Base-by-base conservation (phyloP, 2,329 filamentous ascomycete species). In the Hypoxylon sp. region DNA sequence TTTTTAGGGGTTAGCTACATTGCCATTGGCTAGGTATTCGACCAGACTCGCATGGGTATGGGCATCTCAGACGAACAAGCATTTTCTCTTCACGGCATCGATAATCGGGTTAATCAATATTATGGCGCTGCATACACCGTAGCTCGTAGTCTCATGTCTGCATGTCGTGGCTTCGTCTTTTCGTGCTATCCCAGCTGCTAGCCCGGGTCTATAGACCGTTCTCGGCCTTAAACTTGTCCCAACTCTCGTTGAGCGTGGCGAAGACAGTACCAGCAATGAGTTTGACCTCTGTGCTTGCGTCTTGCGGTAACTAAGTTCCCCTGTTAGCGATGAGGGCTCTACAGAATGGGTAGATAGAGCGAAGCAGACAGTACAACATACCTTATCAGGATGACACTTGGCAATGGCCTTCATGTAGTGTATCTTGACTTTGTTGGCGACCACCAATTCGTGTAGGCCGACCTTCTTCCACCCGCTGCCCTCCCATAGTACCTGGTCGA, bases 391-490 rank as follows among this genome's bases (percentile, higher is more conserved):
- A 84, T 99, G 95, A 71, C 95, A 95, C 84, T 97, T 98, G 10
- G 90, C 92, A 84, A 99, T 98, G 5, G 94, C 95, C 86, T 97
- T 97, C 95, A 99, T 98, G 76, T 99, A 99, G 63, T 91, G 84
- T 68, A 99, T 90, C 86, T 99, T 99, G 77, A 98, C 95, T 83
- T 94, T 97, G 70, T 92, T 93, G 32, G 93, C 89, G 85, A 97
- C 86, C 54, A 99, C 91, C 70, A 99, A 79, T 80, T 99, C 95
- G 68, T 94, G 90, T 87, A 99, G 88, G 30, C 93, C 93, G 59
- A 98, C 90, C 82, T 96, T 97, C 82, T 97, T 97, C 95, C 95
- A 99, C 3, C 93, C 93, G 66, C 93, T 92, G 43, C 89, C 90
- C 67, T 92, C 89, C 95, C 95, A 99, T 26, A 99, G 84, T 26